phyloP scores from a whole-genome alignment of 495 filamentous ascomycete species.

The Aspergillus olivimuriae region DNA sequence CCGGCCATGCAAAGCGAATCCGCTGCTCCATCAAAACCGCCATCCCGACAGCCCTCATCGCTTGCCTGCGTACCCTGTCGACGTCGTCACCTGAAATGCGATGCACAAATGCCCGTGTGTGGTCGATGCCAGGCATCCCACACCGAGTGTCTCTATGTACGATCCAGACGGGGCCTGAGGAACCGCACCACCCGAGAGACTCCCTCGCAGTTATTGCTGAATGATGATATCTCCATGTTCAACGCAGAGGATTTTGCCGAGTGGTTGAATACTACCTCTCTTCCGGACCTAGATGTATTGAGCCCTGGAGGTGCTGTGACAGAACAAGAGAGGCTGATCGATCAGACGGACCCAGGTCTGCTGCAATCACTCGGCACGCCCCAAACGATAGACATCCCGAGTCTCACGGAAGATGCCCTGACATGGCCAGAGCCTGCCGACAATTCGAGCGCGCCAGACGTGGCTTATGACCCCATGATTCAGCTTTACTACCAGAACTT shows the following conservation, averaged over 20 bases:
- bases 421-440: constrained; percentile 6
- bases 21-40: constrained; percentile 5
- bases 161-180: constrained; percentile 22
- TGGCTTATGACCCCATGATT: constrained; percentile 31
- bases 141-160: constrained; percentile 22
- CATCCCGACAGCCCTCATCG: constrained; percentile 22
- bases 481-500: constrained; percentile 58
- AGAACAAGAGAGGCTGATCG: no score
- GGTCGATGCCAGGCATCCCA: constrained; percentile 15
- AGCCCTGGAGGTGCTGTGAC: no score
- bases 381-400: neutral
- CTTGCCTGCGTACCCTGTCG: constrained; percentile 52
- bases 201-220: constrained; percentile 6
- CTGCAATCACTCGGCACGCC: constrained; percentile 7
- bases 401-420: constrained; percentile 1
- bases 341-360: constrained; percentile 14
- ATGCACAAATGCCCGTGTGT: constrained; percentile 40
- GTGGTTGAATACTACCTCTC: constrained; percentile 13
- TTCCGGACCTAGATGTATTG: constrained; percentile 10
- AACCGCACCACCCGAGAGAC: constrained; percentile 17
- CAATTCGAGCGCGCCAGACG: constrained; percentile 8
- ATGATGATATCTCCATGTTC: constrained; percentile 10
- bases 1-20: constrained; percentile 6
- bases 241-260: constrained; percentile 8
- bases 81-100: constrained; percentile 51